These are phyloP conservation scores for Cylindrotheca fusiformis DNA, from an alignment of 108 stramenopile genomes.

Conservation along the genomic window DNA sequence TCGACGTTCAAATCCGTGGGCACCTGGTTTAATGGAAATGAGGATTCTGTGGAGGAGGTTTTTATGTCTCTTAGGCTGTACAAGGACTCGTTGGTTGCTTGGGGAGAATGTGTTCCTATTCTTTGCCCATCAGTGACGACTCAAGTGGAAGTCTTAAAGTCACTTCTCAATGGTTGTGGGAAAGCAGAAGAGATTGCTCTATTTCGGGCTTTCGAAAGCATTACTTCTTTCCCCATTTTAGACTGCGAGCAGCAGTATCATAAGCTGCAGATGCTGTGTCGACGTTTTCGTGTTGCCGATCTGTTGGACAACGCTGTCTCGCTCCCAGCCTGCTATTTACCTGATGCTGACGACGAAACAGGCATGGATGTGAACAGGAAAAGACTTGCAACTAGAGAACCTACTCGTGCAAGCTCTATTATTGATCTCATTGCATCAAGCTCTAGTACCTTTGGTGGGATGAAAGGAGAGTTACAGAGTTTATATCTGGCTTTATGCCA, in stretches of 20 bases:
- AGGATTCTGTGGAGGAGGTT: constrained; percentile 27
- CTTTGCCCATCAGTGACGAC: constrained; percentile 42
- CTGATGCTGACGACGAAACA: constrained; percentile 1
- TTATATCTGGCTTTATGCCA: constrained; percentile 66
- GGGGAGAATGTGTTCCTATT: constrained; percentile 69
- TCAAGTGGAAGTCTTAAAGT: constrained; percentile 42
- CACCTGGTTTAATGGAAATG: constrained; percentile 11
- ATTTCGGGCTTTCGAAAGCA: constrained; percentile 8
- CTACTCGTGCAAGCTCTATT: constrained; percentile 20
- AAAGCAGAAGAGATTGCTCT: neutral
- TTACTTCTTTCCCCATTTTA: constrained; percentile 14
- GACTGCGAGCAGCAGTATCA: constrained; percentile 40
- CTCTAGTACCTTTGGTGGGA: constrained; percentile 10
- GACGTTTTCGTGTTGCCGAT: constrained; percentile 63
- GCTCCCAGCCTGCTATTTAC: constrained; percentile 22
- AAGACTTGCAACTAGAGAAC: constrained; percentile 4
- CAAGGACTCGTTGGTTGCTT: constrained; percentile 48
- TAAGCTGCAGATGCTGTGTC: constrained; percentile 56
- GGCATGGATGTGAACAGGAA: neutral
- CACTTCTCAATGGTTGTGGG: constrained; percentile 26
- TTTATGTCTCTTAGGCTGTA: constrained; percentile 46
- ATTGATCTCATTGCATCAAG: constrained; percentile 18
- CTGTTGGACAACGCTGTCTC: constrained; percentile 55
- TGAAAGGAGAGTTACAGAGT: constrained; percentile 29
- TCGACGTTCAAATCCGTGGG: constrained; percentile 4